Evolutionary conservation across 2,329 filamentous ascomycete genomes (phyloP).

Genomic region (Aspergillus quadricinctus): DNA sequence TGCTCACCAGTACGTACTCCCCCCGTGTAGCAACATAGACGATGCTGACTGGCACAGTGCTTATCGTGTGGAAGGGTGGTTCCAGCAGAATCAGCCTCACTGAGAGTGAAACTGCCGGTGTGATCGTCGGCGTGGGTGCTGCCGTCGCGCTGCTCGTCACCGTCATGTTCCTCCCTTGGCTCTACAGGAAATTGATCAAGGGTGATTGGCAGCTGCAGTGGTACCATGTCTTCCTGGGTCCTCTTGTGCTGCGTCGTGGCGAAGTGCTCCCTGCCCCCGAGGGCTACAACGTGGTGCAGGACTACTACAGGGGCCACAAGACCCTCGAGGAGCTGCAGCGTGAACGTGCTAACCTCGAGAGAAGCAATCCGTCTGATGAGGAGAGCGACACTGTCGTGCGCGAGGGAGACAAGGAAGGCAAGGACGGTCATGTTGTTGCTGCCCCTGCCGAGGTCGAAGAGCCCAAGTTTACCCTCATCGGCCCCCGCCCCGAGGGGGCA

Average conservation of each 20-base stretch:
- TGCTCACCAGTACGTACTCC: slow-evolving; percentile 11
- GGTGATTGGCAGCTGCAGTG: slow-evolving; percentile 13
- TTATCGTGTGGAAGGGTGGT: slow-evolving; percentile 20
- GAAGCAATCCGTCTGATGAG: background rate
- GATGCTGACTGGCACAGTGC: slow-evolving; percentile 5
- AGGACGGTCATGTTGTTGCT: background rate
- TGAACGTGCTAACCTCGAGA: slow-evolving; percentile 3
- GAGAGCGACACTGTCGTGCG: slow-evolving; percentile 2
- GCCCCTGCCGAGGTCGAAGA: background rate
- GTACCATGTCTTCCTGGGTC: slow-evolving; percentile 11
- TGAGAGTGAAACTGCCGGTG: slow-evolving; percentile 6
- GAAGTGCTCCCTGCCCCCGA: slow-evolving; percentile 9
- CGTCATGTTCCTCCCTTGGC: slow-evolving; percentile 14
- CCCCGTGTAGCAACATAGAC: background rate
- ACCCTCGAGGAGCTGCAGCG: slow-evolving; percentile 13
- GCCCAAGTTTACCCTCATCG: slow-evolving; percentile 4
- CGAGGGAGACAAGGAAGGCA: background rate
- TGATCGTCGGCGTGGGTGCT: slow-evolving; percentile 11
- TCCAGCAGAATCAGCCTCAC: slow-evolving; percentile 12
- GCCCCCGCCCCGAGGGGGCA: slow-evolving; percentile 13
- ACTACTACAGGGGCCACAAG: slow-evolving; percentile 18
- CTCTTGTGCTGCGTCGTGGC: slow-evolving; percentile 14
- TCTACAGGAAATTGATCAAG: slow-evolving; percentile 10
- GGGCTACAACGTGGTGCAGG: slow-evolving; percentile 4
- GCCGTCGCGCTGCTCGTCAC: slow-evolving; percentile 6